These are phyloP conservation scores for Pilatotrama ljubarskyi DNA, from an alignment of 768 basidiomycete species.

Conservation along the genomic window DNA sequence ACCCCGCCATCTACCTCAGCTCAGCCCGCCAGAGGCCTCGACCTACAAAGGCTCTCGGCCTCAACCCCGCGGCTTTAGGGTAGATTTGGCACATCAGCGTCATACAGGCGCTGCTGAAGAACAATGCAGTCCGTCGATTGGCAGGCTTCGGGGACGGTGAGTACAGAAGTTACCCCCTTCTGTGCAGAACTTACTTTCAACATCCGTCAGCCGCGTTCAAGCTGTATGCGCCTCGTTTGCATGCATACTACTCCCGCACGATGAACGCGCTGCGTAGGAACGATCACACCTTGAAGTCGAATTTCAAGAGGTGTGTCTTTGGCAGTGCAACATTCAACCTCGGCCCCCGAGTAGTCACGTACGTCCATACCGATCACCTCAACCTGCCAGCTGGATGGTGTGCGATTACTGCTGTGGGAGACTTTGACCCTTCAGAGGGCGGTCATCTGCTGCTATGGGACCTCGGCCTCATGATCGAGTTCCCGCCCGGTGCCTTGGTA, in stretches of 20 bases:
- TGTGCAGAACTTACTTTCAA: too few relatives aligned
- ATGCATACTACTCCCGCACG: too few relatives aligned
- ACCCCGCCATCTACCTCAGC: too few relatives aligned
- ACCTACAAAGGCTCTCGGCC: too few relatives aligned
- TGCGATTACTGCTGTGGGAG: slow-evolving; percentile 31
- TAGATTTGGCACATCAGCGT: too few relatives aligned
- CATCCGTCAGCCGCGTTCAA: not conserved
- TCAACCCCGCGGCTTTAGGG: too few relatives aligned
- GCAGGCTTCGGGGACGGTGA: not conserved
- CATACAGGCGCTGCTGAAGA: not conserved
- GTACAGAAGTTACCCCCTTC: not conserved
- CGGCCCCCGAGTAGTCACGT: slow-evolving; percentile 17
- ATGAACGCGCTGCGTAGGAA: too few relatives aligned
- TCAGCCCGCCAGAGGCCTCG: too few relatives aligned
- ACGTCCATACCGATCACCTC: slow-evolving; percentile 28
- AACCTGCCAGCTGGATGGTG: slow-evolving; percentile 39
- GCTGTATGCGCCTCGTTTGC: not conserved
- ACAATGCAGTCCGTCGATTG: not conserved
- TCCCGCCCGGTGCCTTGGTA: slow-evolving; percentile 27
- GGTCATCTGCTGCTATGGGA: slow-evolving; percentile 37
- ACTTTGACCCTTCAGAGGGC: slow-evolving; percentile 30
- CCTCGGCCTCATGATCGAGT: slow-evolving; percentile 28
- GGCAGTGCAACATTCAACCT: slow-evolving; percentile 34
- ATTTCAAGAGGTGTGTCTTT: slow-evolving; percentile 32
- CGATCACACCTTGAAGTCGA: not conserved